These are phyloP conservation scores for Omphalotus guepiniiformis DNA, from an alignment of 768 basidiomycete genomes.

Conservation along the genomic window DNA sequence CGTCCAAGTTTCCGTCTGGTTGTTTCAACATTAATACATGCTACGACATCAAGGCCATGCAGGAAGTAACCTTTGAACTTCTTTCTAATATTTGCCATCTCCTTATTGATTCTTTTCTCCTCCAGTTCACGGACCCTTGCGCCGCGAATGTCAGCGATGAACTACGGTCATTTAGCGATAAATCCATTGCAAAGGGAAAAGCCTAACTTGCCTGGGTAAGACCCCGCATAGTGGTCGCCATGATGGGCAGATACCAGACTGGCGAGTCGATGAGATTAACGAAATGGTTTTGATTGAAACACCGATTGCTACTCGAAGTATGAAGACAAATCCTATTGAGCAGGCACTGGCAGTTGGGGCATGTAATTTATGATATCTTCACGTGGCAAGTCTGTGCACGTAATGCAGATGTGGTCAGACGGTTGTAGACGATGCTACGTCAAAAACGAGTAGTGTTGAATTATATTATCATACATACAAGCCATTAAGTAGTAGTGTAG, in stretches of 20 bases:
- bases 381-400: too few species aligned
- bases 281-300: too few species aligned
- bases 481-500: too few species aligned
- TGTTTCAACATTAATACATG: constrained; percentile 4
- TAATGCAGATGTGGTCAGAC: too few species aligned
- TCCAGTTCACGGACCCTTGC: constrained; percentile 95
- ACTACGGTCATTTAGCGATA: constrained; percentile 42
- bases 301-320: too few species aligned
- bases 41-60: not conserved
- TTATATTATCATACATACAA: too few species aligned
- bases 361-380: too few species aligned
- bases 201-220: constrained; percentile 63
- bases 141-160: constrained; percentile 98
- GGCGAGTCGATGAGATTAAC: too few species aligned
- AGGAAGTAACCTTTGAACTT: constrained; percentile 83
- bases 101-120: constrained; percentile 98
- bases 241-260: constrained; percentile 26
- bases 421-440: too few species aligned
- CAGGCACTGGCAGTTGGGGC: too few species aligned
- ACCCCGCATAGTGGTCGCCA: constrained; percentile 91
- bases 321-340: too few species aligned
- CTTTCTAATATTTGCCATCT: constrained; percentile 99
- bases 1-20: constrained; percentile 79
- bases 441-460: too few species aligned
- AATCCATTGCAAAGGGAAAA: not conserved